Evolutionary conservation across 2,329 filamentous ascomycete genomes (phyloP).

Genomic region (Anthostomella pinea): DNA sequence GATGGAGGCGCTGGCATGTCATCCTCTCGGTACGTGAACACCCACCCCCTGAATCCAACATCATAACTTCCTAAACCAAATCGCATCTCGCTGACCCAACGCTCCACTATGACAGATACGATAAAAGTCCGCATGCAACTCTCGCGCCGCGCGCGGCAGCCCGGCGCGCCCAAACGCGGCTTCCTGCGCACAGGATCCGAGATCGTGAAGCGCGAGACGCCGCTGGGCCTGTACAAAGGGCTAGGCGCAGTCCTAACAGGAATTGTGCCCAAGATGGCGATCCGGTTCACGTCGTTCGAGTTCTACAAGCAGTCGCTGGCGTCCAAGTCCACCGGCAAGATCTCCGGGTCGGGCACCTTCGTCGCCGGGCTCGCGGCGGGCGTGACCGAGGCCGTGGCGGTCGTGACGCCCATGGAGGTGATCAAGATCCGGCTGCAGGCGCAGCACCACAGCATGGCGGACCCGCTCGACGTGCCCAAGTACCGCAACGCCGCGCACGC

Average conservation of each 20-base stretch:
- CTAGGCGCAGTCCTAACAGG: constrained; percentile 95
- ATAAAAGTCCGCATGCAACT: constrained; percentile 99
- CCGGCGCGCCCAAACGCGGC: constrained; percentile 81
- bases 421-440: constrained; percentile 98
- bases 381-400: constrained; percentile 91
- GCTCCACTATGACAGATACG: constrained; percentile 58
- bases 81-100: constrained; percentile 3
- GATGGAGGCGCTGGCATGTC: constrained; percentile 97
- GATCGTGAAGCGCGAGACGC: constrained; percentile 87
- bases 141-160: constrained; percentile 76
- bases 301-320: constrained; percentile 85
- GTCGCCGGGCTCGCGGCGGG: constrained; percentile 80
- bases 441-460: constrained; percentile 96
- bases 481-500: constrained; percentile 89
- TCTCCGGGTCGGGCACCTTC: constrained; percentile 70
- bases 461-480: constrained; percentile 93
- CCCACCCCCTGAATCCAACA: constrained; percentile 8
- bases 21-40: constrained; percentile 74
- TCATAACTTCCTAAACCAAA: no score
- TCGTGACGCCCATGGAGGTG: constrained; percentile 98
- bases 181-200: constrained; percentile 83
- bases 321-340: constrained; percentile 61
- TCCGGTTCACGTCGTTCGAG: constrained; percentile 97
- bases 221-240: constrained; percentile 93
- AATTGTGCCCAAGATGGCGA: constrained; percentile 99